These are phyloP conservation scores for Trichoderma reesei DNA, from an alignment of 495 filamentous ascomycete genomes.

Conservation along the genomic window DNA sequence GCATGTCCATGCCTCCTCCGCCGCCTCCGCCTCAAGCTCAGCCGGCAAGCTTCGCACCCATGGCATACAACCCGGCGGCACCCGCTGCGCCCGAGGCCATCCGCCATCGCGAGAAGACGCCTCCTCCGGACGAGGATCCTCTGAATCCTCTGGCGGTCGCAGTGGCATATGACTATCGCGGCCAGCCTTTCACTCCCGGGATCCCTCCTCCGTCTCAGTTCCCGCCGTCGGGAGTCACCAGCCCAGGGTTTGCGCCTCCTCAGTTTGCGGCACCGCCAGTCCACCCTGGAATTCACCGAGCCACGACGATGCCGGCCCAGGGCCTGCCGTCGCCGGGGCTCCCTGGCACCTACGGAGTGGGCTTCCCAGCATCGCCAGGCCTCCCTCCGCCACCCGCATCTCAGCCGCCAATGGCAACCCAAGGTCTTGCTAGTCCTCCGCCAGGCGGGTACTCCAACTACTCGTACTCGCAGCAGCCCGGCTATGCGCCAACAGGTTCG, in stretches of 20 bases:
- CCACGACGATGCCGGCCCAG: slow-evolving; percentile 32
- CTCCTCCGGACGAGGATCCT: slow-evolving; percentile 60
- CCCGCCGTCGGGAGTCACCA: slow-evolving; percentile 28
- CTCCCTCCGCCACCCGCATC: slow-evolving; percentile 21
- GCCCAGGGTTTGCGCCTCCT: slow-evolving; percentile 30
- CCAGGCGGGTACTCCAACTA: slow-evolving; percentile 49
- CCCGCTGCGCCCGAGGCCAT: slow-evolving; percentile 78
- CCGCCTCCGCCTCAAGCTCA: slow-evolving; percentile 23
- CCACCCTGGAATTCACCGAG: slow-evolving; percentile 31
- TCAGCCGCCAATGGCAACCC: slow-evolving; percentile 18
- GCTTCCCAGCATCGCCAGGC: slow-evolving; percentile 30
- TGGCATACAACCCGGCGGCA: slow-evolving; percentile 85
- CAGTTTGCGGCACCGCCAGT: slow-evolving; percentile 23
- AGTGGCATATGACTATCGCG: slow-evolving; percentile 50
- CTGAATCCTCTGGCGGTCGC: slow-evolving; percentile 66
- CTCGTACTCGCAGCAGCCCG: slow-evolving; percentile 33
- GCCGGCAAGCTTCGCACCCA: slow-evolving; percentile 49
- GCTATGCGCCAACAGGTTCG: slow-evolving; percentile 18
- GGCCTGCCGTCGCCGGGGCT: slow-evolving; percentile 23
- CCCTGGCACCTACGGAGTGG: slow-evolving; percentile 28
- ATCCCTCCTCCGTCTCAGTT: slow-evolving; percentile 25
- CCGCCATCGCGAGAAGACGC: slow-evolving; percentile 79
- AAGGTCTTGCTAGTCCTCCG: slow-evolving; percentile 22
- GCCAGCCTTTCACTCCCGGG: slow-evolving; percentile 34
- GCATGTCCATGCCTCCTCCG: slow-evolving; percentile 20